Evolutionary conservation across 1,139 yeast genomes (phyloP).

Genomic region (Scheffersomyces segobiensis): DNA sequence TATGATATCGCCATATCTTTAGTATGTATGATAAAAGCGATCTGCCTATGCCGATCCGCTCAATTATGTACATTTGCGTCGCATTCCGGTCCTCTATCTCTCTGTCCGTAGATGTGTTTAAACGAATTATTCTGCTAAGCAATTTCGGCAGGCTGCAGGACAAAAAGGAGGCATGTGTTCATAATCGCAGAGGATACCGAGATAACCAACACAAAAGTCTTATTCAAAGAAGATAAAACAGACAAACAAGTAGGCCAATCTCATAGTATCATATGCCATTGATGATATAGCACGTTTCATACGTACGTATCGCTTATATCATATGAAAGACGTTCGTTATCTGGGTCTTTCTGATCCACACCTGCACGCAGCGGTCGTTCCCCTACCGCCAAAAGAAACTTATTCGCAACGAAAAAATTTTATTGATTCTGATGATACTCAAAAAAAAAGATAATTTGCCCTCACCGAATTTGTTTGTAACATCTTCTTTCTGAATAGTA

Average conservation of each 20-base stretch:
- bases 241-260: no score
- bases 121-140: no score
- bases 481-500: constrained; percentile 1
- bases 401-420: neutral
- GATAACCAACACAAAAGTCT: no score
- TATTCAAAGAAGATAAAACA: no score
- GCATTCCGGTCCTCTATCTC: no score
- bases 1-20: no score
- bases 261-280: neutral
- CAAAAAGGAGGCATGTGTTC: no score
- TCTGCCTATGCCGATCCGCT: neutral
- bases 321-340: neutral
- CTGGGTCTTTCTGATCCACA: neutral
- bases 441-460: constrained; percentile 1
- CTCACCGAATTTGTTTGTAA: neutral
- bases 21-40: neutral
- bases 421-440: neutral
- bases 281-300: no score
- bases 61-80: no score
- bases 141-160: no score
- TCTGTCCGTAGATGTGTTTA: no score
- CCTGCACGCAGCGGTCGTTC: neutral
- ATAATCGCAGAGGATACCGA: no score
- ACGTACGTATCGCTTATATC: neutral
- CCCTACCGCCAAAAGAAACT: neutral